Base-by-base conservation (phyloP, 1,284 basidiomycete species). In the Ceratobasidium sp. region DNA sequence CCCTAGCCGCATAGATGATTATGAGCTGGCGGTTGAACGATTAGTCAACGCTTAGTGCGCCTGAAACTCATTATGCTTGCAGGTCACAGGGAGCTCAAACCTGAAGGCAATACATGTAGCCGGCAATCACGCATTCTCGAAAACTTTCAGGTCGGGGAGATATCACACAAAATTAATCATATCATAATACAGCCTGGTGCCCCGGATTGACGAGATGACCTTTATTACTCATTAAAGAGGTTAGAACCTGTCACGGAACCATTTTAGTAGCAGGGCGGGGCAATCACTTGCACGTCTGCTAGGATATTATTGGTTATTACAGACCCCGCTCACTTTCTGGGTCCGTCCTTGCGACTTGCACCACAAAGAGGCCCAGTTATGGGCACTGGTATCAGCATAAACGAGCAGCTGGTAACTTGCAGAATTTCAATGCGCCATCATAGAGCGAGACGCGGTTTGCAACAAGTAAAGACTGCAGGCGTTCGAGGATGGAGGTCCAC, bases 201-300 rank as follows among this genome's bases (percentile, higher is more conserved):
- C 42, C 42, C 42, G 42, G 42, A 46, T n/a, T 46, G 42, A 46
- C 42, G 19, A 27, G 6, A 25, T 27, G n/a, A 50, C 47, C 11
- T 21, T 25, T 50, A 46, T 46, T 46, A 46, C 42, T 46, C 42
- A 46, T 46, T 46, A 46, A n/a, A 46, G 4, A 6, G 14, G 42
- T 46, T 46, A 36, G n/a, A 21, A 27, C 23, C 47, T 50, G 47
- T 50, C 47, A 50, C 47, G 47, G 47, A 21, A 23, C 47, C 47
- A 27, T 50, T 50, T 50, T 50, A 50, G 11, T 50, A 50, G 23
- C 47, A 13, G 23, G 47, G 33, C 11, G 11, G 21, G 47, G 47
- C 23, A 27, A 50, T 50, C 42, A 21, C 11, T 16, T 46, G 42
- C 6, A 21, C 19, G 42, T 21, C 42, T 46, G 16, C 42, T 46